These are phyloP conservation scores for Aspergillus uvarum DNA, from an alignment of 2,329 filamentous ascomycete genomes.

Conservation along the genomic window DNA sequence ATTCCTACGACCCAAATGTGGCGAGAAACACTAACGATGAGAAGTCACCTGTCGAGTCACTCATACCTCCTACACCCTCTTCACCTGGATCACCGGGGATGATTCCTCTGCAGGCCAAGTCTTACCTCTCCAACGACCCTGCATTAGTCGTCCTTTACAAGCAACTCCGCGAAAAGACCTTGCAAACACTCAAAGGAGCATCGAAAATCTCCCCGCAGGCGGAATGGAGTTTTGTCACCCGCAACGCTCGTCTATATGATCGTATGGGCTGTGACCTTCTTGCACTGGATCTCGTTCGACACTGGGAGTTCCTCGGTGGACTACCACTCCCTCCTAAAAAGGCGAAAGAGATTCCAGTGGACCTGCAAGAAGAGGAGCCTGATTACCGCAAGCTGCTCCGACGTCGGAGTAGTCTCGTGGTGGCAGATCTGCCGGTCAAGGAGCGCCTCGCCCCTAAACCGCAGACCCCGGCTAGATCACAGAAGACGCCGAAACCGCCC, in stretches of 20 bases:
- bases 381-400: constrained; percentile 69
- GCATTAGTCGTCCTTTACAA: constrained; percentile 83
- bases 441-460: constrained; percentile 47
- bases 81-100: constrained; percentile 64
- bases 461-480: constrained; percentile 26
- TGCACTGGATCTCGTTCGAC: constrained; percentile 70
- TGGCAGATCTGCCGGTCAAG: constrained; percentile 61
- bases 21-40: not conserved
- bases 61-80: constrained; percentile 51
- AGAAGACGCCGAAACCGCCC: constrained; percentile 40
- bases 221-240: constrained; percentile 86
- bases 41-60: constrained; percentile 72
- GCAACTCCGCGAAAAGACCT: constrained; percentile 75
- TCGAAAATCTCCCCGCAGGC: constrained; percentile 73
- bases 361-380: constrained; percentile 35
- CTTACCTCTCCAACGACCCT: constrained; percentile 87
- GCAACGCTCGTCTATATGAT: constrained; percentile 79
- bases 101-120: constrained; percentile 63
- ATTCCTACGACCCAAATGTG: too few relatives aligned
- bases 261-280: constrained; percentile 92
- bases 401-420: constrained; percentile 73
- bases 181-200: constrained; percentile 82
- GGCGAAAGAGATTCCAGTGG: constrained; percentile 39
- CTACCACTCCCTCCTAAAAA: constrained; percentile 23
- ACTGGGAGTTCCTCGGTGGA: constrained; percentile 51